Evolutionary conservation across 306 rosid species (phyloP).

Genomic region (Hylodesmum podocarpum): DNA sequence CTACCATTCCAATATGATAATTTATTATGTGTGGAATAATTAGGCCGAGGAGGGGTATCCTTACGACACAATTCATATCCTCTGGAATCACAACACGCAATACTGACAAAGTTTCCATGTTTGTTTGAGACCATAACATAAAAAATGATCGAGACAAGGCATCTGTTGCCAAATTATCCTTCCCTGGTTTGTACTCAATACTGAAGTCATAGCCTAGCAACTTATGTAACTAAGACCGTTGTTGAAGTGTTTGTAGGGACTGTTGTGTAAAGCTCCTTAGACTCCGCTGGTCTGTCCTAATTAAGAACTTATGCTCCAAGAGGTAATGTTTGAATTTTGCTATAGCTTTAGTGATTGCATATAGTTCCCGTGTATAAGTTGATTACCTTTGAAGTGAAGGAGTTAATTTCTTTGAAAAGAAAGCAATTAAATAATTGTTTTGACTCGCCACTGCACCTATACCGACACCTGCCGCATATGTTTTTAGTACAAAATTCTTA

Average conservation of each 20-base stretch:
- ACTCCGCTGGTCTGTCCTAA: not conserved
- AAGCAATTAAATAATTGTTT: not conserved
- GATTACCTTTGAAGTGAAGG: not conserved
- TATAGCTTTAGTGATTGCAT: not conserved
- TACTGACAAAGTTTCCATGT: not conserved
- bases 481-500: not conserved
- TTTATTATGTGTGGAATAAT: not conserved
- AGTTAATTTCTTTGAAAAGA: not conserved
- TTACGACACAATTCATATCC: not conserved
- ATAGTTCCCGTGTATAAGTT: no score
- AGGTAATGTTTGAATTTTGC: not conserved
- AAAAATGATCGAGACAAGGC: no score
- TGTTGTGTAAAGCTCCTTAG: no score
- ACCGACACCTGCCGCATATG: no score
- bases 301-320: not conserved
- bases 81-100: not conserved
- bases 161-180: no score
- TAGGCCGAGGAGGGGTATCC: not conserved
- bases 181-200: no score
- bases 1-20: not conserved
- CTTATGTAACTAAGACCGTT: not conserved
- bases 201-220: not conserved
- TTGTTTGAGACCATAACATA: not conserved
- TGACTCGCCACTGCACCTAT: not conserved
- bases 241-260: no score